Evolutionary conservation across 371 early-diverging fungal genomes (phyloP).

Genomic region (Rhizopus delemar): DNA sequence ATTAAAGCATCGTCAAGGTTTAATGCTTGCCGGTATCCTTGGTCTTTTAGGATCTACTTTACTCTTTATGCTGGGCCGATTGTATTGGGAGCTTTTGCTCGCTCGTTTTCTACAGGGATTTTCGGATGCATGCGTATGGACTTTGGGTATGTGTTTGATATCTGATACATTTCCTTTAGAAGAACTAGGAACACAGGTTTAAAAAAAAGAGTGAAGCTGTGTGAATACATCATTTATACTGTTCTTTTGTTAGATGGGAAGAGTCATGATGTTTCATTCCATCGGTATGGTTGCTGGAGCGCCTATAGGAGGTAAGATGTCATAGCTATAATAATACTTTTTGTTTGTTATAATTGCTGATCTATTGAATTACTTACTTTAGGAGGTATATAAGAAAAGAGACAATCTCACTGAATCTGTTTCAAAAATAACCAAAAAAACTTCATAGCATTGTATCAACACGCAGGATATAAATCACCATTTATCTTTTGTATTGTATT

Average conservation of each 20-base stretch:
- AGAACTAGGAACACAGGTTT: constrained; percentile 53
- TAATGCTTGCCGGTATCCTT: constrained; percentile 60
- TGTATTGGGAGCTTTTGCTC: constrained; percentile 53
- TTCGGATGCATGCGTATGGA: constrained; percentile 58
- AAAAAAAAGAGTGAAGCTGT: not conserved
- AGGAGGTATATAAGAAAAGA: constrained; percentile 1
- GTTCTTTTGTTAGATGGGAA: constrained; percentile 45
- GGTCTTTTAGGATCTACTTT: constrained; percentile 53
- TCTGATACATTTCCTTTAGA: constrained; percentile 54
- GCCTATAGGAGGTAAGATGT: constrained; percentile 46
- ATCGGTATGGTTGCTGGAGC: constrained; percentile 58
- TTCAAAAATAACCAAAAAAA: too few relatives aligned
- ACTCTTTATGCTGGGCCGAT: constrained; percentile 52
- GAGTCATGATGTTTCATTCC: constrained; percentile 53
- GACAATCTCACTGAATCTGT: not conserved
- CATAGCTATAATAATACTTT: not conserved
- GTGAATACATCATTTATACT: too few relatives aligned
- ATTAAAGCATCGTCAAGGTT: constrained; percentile 37
- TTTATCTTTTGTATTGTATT: constrained; percentile 66
- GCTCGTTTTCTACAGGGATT: constrained; percentile 66
- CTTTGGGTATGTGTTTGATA: constrained; percentile 51
- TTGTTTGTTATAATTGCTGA: too few relatives aligned
- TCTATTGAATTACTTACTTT: too few relatives aligned
- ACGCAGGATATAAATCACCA: constrained; percentile 59
- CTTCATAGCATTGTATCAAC: constrained; percentile 46